phyloP scores from a whole-genome alignment of 2,329 filamentous ascomycete genomes.

The Stagonosporopsis cucurbitacearum region DNA sequence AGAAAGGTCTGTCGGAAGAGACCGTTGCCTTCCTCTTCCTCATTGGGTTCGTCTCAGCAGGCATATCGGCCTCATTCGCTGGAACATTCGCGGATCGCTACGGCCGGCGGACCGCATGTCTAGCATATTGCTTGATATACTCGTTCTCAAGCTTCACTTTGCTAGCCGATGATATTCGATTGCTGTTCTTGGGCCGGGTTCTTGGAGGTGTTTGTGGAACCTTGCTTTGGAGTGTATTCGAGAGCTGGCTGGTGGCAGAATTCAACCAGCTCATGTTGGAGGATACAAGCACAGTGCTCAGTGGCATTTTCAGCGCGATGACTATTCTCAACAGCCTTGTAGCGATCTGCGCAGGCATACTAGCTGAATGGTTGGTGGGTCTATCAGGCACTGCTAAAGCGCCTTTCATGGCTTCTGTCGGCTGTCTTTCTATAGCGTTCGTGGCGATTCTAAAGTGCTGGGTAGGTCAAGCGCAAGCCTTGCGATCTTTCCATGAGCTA shows the following conservation, averaged over 20 bases:
- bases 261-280: conserved; percentile 57
- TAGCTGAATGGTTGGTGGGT: conserved; percentile 60
- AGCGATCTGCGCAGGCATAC: conserved; percentile 61
- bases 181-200: conserved; percentile 61
- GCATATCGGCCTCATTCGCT: conserved; percentile 56
- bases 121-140: conserved; percentile 62
- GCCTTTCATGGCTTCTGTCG: conserved; percentile 58
- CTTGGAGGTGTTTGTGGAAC: conserved; percentile 64
- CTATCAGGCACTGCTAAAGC: conserved; percentile 57
- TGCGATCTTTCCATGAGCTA: conserved; percentile 5
- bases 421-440: conserved; percentile 54
- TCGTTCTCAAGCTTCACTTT: conserved; percentile 61
- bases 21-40: conserved; percentile 50
- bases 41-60: conserved; percentile 58
- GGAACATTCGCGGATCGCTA: conserved; percentile 59
- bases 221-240: conserved; percentile 65
- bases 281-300: conserved; percentile 52
- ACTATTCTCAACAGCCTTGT: conserved; percentile 54
- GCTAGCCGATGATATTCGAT: conserved; percentile 52
- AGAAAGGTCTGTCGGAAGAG: conserved; percentile 55
- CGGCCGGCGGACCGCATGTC: conserved; percentile 60
- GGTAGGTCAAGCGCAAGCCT: conserved; percentile 50
- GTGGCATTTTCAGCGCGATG: conserved; percentile 62
- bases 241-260: conserved; percentile 68
- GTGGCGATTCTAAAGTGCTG: conserved; percentile 57